Conservation (phyloP, 139 green algal genomes). For the Raphidocelis subcapitata region DNA sequence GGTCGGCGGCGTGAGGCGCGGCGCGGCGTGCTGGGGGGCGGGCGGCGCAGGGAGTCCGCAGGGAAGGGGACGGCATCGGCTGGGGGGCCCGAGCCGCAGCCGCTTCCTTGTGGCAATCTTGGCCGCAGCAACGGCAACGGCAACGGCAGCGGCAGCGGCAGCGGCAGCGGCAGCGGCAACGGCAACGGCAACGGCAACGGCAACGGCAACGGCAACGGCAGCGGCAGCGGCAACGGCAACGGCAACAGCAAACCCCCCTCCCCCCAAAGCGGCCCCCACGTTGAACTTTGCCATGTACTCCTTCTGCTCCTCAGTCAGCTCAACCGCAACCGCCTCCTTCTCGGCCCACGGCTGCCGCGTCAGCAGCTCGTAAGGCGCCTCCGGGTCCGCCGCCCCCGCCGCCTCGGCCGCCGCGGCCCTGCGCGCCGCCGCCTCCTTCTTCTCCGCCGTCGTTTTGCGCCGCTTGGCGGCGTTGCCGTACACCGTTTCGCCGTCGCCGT, state of each 20-base stretch:
- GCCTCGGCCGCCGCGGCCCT: conserved; percentile 23
- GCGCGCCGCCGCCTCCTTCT: conserved; percentile 37
- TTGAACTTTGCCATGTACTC: conserved; percentile 75
- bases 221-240: conserved; percentile 9
- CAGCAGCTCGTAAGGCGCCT: conserved; percentile 55
- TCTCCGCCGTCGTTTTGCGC: conserved; percentile 55
- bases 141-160: background rate
- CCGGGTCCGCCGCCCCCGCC: conserved; percentile 19
- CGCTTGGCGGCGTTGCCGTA: conserved; percentile 44
- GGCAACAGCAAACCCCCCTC: background rate
- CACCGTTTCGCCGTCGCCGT: conserved; percentile 10
- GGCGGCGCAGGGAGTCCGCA: background rate
- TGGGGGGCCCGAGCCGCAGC: too few relatives aligned
- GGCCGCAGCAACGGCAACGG: background rate
- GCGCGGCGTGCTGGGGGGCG: too few relatives aligned
- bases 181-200: background rate
- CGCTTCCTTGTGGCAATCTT: conserved; percentile 20
- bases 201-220: background rate
- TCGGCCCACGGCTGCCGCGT: conserved; percentile 77
- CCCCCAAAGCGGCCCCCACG: too few relatives aligned
- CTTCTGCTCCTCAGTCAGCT: conserved; percentile 89
- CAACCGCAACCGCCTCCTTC: conserved; percentile 56
- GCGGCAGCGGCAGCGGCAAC: background rate
- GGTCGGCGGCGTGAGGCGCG: too few relatives aligned
- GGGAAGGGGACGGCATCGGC: background rate